Conservation (phyloP, 106 monocot genomes). For the Cymbidium sinense region DNA sequence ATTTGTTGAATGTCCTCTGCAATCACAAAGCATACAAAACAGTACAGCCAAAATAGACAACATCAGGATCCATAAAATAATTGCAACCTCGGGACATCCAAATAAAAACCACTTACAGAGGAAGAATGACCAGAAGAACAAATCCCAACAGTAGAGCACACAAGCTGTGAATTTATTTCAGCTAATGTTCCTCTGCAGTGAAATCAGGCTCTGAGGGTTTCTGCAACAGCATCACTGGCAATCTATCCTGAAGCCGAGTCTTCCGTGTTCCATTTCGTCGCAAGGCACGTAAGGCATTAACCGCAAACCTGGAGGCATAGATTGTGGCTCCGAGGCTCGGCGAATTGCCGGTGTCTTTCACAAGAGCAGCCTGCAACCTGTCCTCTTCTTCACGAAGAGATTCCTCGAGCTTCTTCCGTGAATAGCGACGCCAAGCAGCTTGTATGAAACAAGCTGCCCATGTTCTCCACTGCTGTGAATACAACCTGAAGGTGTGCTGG, state of each 20-base stretch:
- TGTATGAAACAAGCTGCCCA: conserved; percentile 63
- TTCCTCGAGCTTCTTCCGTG: conserved; percentile 48
- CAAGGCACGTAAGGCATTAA: conserved; percentile 20
- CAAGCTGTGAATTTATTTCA: background rate
- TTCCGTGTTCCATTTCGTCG: conserved; percentile 25
- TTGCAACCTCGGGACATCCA: background rate
- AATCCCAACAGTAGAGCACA: too few relatives aligned
- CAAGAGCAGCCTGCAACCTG: conserved; percentile 38
- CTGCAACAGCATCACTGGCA: conserved; percentile 31
- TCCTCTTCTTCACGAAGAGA: conserved; percentile 35
- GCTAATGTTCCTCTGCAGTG: conserved; percentile 28
- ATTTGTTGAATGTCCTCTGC: background rate
- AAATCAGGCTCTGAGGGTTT: conserved; percentile 57
- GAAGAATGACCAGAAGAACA: background rate
- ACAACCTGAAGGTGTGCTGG: conserved; percentile 35
- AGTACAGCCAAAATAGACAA: background rate
- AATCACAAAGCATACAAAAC: background rate
- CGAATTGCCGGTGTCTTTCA: conserved; percentile 17
- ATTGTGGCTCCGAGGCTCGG: conserved; percentile 40
- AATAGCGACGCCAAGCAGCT: conserved; percentile 46
- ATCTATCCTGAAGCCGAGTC: conserved; percentile 32
- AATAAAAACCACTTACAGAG: background rate
- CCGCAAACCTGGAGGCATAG: conserved; percentile 47
- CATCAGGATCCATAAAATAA: background rate
- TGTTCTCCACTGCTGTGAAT: conserved; percentile 59